Evolutionary conservation across 169 alveolate species (phyloP).

Genomic region (Plasmodium adleri): DNA sequence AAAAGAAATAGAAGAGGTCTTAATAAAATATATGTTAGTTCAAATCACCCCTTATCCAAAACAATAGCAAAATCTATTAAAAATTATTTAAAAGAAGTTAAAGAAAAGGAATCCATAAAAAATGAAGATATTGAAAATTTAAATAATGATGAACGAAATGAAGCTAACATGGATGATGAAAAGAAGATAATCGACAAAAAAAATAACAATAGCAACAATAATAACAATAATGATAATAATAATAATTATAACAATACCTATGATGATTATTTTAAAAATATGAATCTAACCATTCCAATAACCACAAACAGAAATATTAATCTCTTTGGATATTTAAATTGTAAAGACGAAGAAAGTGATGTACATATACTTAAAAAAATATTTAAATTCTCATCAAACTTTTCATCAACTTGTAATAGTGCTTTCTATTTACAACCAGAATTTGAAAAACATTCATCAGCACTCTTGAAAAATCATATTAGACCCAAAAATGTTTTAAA

Average conservation of each 20-base stretch:
- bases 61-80: constrained; percentile 56
- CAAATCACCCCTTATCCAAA: constrained; percentile 38
- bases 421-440: constrained; percentile 74
- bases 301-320: constrained; percentile 22
- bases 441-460: constrained; percentile 54
- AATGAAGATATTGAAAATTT: not conserved
- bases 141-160: too few relatives aligned
- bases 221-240: not conserved
- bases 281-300: constrained; percentile 47
- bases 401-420: constrained; percentile 64
- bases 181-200: not conserved
- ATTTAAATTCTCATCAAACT: constrained; percentile 48
- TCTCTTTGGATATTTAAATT: constrained; percentile 58
- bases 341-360: constrained; percentile 71
- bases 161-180: not conserved
- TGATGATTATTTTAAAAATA: constrained; percentile 47
- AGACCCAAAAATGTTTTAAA: constrained; percentile 61
- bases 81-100: constrained; percentile 54
- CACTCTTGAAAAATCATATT: constrained; percentile 58
- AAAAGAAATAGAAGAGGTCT: constrained; percentile 80
- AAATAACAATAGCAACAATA: not conserved
- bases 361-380: constrained; percentile 60
- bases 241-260: not conserved
- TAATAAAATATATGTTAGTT: constrained; percentile 41
- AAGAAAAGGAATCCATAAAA: constrained; percentile 11